Evolutionary conservation across 139 green algal genomes (phyloP).

Genomic region (Mychonastes homosphaera): DNA sequence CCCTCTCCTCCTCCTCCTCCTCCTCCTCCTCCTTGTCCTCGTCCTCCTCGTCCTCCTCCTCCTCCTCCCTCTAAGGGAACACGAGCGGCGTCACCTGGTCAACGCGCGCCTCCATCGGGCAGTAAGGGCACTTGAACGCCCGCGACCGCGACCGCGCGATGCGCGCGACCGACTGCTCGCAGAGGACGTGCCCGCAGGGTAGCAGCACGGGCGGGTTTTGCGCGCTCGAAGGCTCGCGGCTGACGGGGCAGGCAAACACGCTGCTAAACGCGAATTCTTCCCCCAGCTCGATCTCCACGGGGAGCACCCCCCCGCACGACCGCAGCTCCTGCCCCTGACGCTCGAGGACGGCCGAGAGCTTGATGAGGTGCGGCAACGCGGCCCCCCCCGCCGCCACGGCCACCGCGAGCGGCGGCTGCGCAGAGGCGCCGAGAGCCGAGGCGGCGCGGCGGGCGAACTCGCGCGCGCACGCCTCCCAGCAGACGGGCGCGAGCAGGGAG

Average conservation of each 20-base stretch:
- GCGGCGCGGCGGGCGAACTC: constrained; percentile 55
- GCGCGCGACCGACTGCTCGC: constrained; percentile 58
- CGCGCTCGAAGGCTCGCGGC: constrained; percentile 54
- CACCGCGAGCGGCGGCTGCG: constrained; percentile 60
- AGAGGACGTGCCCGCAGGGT: constrained; percentile 89
- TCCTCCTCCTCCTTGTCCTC: too few relatives aligned
- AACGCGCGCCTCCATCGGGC: constrained; percentile 64
- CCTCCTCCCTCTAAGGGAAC: too few relatives aligned
- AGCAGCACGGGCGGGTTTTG: constrained; percentile 89
- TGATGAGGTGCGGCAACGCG: constrained; percentile 79
- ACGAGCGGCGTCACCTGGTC: constrained; percentile 48
- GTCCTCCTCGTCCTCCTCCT: too few relatives aligned
- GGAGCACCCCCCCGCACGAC: constrained; percentile 51
- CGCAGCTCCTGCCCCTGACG: constrained; percentile 28
- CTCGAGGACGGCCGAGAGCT: constrained; percentile 64
- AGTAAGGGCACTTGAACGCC: constrained; percentile 95
- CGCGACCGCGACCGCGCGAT: constrained; percentile 62
- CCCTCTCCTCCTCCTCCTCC: too few relatives aligned
- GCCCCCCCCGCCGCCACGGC: constrained; percentile 59
- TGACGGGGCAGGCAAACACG: constrained; percentile 89
- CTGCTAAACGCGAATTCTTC: constrained; percentile 83
- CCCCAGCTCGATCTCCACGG: constrained; percentile 82
- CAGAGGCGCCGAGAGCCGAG: background rate
- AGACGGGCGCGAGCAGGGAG: constrained; percentile 38
- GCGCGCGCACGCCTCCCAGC: constrained; percentile 53